Evolutionary conservation across 208 protist species (phyloP), one percentile per base, ranked within the genome.

Genomic region (Leishmania lainsoni): DNA sequence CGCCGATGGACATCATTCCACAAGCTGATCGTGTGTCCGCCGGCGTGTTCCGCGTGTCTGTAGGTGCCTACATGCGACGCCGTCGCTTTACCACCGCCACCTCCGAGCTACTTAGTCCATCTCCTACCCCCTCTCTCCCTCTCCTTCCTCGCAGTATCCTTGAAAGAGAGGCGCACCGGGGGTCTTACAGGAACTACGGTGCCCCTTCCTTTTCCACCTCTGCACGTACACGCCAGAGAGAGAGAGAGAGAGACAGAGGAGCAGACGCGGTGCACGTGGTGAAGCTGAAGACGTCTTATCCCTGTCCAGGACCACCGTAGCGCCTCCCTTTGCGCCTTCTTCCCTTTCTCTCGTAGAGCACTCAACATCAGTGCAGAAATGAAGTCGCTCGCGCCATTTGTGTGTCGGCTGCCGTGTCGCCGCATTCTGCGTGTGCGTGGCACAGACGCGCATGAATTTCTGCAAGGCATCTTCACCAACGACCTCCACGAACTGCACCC

Each of bases 391-490:
- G 56, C 48, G 12, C 81, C 81, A 3, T 84, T 84, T 76, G 66
- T 65, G 29, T 83, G 59, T 35, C 82, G 83, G 26, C 76, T 97
- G 54, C 51, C 89, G 9, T 87, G 59, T 32, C 90, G 92, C 35
- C 84, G 90, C 39, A 84, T 97, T 68, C 58, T 97, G 68, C 90
- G 91, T 0, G 85, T 97, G 77, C 75, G 85, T 35, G 92, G 92
- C 26, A 66, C 51, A 0, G 91, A 91, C 20, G 83, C 87, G 20
- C 90, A 93, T 72, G 92, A 91, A 2, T 93, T 95, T 61, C 85
- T 97, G 16, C 94, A 97, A 58, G 94, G 94, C 26, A 85, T 97
- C 51, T 92, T 95, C 76, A 96, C 92, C 52, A 94, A 95, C 75
- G 91, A 97, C 77, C 77, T 96, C 51, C 85, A 80, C 59, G n/a